Base-by-base conservation (phyloP, 352 stramenopile genomes). In the Globisporangium ultimum region DNA sequence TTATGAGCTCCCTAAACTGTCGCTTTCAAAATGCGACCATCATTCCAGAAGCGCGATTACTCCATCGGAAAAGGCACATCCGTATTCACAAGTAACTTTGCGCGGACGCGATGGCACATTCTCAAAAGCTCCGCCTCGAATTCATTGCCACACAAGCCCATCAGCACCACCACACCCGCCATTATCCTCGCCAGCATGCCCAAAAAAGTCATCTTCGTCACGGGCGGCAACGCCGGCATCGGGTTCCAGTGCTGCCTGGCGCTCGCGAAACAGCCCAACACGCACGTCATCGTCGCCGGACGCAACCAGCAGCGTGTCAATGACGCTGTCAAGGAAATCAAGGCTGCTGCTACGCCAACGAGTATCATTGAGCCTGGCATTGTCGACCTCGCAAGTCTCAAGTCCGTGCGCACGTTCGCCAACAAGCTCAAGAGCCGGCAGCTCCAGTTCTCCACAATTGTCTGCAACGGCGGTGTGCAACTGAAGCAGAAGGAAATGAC, bases 391-490 rank as follows among this genome's bases (percentile, higher is more conserved):
- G 51, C 59, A 5, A 80, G 64, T 48, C 62, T 78, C 18, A 36
- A 24, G 24, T 68, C 60, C 0, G 66, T 82, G 22, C 63, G 68
- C 9, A 22, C 40, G 13, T 77, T 70, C 46, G 58, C 59, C 0
- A 43, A 52, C 2, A 42, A 18, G 6, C 20, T 78, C 4, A 56
- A 60, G 0, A 45, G 62, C 34, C 57, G 65, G 22, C 49, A 62
- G 17, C 47, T 76, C 1, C 46, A 63, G 13, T 47, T 71, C 42
- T 53, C 59, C 46, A 68, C 64, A 18, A 43, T 84, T 47, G 57
- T 81, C 3, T 78, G 67, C 74, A 84, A 84, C 52, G 72, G 62
- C 13, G 72, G 75, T 1, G 34, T 81, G 5, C 60, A 78, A 17
- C 17, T 59, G 17, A 53, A 51, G 14, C 32, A 24, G 14, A 66